These are phyloP conservation scores for Tylopilus rubrobrunneus DNA, from an alignment of 768 basidiomycete species.

Conservation along the genomic window DNA sequence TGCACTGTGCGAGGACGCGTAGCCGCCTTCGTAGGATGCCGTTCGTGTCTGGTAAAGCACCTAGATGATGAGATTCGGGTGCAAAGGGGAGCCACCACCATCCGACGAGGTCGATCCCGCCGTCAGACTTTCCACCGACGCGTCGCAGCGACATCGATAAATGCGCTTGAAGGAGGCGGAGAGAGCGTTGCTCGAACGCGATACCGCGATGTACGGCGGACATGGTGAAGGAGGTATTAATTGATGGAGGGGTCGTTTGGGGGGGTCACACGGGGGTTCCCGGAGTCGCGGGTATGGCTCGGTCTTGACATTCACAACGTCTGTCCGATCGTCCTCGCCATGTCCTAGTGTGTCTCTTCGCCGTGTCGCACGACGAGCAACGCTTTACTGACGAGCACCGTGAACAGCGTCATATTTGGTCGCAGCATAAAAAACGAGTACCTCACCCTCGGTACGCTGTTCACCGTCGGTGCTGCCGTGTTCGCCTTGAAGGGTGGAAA, in stretches of 20 bases:
- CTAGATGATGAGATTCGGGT: not conserved
- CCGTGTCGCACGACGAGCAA: not conserved
- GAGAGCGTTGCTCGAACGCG: conserved; percentile 71
- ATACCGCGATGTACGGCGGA: conserved; percentile 65
- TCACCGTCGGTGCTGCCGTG: conserved; percentile 51
- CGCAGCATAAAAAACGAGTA: conserved; percentile 80
- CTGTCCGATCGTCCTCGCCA: conserved; percentile 21
- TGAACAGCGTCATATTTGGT: conserved; percentile 66
- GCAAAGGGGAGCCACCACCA: conserved; percentile 85
- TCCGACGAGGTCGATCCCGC: conserved; percentile 83
- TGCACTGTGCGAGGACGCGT: conserved; percentile 85
- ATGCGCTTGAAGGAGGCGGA: conserved; percentile 52
- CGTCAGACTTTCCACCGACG: conserved; percentile 86
- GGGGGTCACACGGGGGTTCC: conserved; percentile 1
- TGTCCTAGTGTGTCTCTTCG: conserved; percentile 41
- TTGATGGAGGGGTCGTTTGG: conserved; percentile 5
- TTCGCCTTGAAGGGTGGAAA: conserved; percentile 56
- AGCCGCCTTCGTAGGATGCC: conserved; percentile 45
- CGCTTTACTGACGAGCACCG: conserved; percentile 1
- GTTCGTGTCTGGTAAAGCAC: conserved; percentile 12
- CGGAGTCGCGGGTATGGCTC: not conserved
- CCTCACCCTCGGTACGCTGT: conserved; percentile 67
- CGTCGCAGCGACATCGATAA: conserved; percentile 78
- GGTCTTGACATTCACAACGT: not conserved
- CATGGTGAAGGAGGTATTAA: conserved; percentile 10